A percentile compares a stretch with the other conserved stretches of the same genome.
Evolutionary conservation across 2,329 filamentous ascomycete species (phyloP).

Genomic region (Daldinia sp.): DNA sequence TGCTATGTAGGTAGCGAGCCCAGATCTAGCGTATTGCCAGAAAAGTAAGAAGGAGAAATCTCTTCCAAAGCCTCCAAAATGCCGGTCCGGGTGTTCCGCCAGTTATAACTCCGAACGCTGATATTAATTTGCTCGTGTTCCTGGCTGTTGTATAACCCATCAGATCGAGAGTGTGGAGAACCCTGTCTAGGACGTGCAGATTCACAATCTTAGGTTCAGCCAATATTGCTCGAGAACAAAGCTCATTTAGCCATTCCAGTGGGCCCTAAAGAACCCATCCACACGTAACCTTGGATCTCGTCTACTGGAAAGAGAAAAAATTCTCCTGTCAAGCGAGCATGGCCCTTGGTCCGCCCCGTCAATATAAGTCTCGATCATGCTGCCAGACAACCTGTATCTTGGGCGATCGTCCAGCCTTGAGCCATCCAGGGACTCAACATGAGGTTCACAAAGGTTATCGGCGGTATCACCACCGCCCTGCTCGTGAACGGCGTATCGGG

Average conservation of each 20-base stretch:
- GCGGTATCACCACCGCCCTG: slow-evolving; percentile 37
- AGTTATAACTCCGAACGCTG: slow-evolving; percentile 5
- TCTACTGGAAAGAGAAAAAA: slow-evolving; percentile 5
- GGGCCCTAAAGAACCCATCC: slow-evolving; percentile 7
- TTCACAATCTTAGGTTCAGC: slow-evolving; percentile 32
- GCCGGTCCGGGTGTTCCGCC: slow-evolving; percentile 29
- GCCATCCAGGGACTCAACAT: slow-evolving; percentile 32
- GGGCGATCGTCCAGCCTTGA: slow-evolving; percentile 28
- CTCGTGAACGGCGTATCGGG: slow-evolving; percentile 37
- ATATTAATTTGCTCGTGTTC: slow-evolving; percentile 26
- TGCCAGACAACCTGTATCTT: slow-evolving; percentile 12
- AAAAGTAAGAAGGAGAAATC: background rate
- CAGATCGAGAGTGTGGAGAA: slow-evolving; percentile 42
- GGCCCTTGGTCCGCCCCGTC: background rate
- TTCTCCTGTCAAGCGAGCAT: slow-evolving; percentile 13
- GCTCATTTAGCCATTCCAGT: slow-evolving; percentile 34
- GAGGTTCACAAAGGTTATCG: slow-evolving; percentile 37
- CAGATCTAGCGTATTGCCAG: background rate
- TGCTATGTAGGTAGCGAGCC: slow-evolving; percentile 8
- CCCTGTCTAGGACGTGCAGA: slow-evolving; percentile 34
- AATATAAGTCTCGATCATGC: slow-evolving; percentile 31
- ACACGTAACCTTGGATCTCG: slow-evolving; percentile 23
- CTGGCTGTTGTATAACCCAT: slow-evolving; percentile 14
- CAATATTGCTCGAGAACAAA: slow-evolving; percentile 20
- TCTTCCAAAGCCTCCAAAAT: slow-evolving; percentile 9